Conservation (phyloP, 805 yeast species). For the Isabelozyma rhagii region DNA sequence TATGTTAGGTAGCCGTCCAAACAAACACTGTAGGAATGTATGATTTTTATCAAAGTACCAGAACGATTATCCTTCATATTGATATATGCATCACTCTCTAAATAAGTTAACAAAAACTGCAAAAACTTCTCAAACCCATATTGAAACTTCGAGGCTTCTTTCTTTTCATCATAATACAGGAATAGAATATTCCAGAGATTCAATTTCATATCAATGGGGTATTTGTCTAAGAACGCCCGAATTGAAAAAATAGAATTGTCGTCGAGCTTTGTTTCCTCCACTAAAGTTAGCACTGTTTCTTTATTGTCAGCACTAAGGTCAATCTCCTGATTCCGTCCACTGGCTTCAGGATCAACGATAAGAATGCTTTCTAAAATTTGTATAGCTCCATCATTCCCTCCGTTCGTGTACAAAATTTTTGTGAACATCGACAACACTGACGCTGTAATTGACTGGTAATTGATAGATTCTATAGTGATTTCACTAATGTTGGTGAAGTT, state of each 20-base stretch:
- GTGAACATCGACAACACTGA: constrained; percentile 68
- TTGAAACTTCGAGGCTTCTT: constrained; percentile 31
- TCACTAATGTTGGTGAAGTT: constrained; percentile 62
- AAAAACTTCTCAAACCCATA: constrained; percentile 53
- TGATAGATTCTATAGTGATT: constrained; percentile 48
- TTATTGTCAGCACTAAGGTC: constrained; percentile 7
- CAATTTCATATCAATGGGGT: constrained; percentile 65
- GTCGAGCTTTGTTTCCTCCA: neutral
- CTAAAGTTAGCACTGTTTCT: constrained; percentile 10
- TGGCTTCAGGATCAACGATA: constrained; percentile 14
- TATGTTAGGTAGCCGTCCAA: constrained; percentile 33
- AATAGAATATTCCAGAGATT: constrained; percentile 75
- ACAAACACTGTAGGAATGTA: constrained; percentile 55
- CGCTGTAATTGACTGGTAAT: constrained; percentile 65
- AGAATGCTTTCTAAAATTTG: constrained; percentile 46
- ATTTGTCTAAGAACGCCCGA: constrained; percentile 53
- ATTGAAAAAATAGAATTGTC: constrained; percentile 40
- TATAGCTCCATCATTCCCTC: constrained; percentile 32
- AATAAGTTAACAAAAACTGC: constrained; percentile 38
- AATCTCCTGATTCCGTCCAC: constrained; percentile 6
- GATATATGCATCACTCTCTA: constrained; percentile 15
- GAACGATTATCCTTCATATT: constrained; percentile 28
- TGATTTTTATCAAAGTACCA: constrained; percentile 42
- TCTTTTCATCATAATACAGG: constrained; percentile 43
- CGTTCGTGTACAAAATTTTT: constrained; percentile 38